A percentile compares a stretch with the other conserved stretches of the same genome.
phyloP scores from a whole-genome alignment of 2,329 filamentous ascomycete genomes.

The Sclerotinia trifoliorum region DNA sequence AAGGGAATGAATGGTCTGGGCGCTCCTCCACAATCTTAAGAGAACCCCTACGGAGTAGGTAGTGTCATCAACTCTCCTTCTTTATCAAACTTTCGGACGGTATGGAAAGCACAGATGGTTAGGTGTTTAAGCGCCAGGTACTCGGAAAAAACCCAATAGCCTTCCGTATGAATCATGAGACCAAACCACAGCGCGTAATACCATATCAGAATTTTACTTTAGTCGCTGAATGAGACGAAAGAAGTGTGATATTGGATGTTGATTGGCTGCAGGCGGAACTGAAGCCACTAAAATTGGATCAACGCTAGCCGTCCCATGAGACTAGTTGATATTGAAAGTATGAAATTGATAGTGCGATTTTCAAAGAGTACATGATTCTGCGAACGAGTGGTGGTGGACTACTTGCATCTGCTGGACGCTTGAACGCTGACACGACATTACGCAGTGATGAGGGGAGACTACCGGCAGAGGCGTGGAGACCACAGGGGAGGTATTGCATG shows the following conservation, averaged over 20 bases:
- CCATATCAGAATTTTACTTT: not conserved
- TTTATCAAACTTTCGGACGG: not conserved
- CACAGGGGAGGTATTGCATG: conserved; percentile 12
- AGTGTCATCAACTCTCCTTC: conserved; percentile 5
- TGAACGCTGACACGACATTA: conserved; percentile 21
- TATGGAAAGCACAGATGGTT: conserved; percentile 10
- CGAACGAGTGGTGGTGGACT: conserved; percentile 20
- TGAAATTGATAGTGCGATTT: conserved; percentile 12
- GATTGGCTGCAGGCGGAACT: conserved; percentile 12
- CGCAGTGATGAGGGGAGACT: conserved; percentile 18
- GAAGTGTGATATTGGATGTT: not conserved
- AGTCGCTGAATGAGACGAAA: conserved; percentile 13
- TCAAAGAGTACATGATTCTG: conserved; percentile 12
- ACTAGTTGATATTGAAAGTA: conserved; percentile 1
- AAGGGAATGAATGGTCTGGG: conserved; percentile 14
- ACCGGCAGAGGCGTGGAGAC: conserved; percentile 18
- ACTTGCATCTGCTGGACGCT: conserved; percentile 8
- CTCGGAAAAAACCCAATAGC: conserved; percentile 8
- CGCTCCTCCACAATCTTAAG: not conserved
- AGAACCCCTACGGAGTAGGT: not conserved
- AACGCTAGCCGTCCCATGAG: not conserved
- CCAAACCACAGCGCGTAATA: conserved; percentile 15
- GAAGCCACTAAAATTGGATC: not conserved
- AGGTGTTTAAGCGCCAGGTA: conserved; percentile 20
- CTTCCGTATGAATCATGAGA: conserved; percentile 1